A percentile compares a stretch with the other conserved stretches of the same genome.
Evolutionary conservation across 2,329 filamentous ascomycete species (phyloP).

Genomic region (Diaporthe ampelina): DNA sequence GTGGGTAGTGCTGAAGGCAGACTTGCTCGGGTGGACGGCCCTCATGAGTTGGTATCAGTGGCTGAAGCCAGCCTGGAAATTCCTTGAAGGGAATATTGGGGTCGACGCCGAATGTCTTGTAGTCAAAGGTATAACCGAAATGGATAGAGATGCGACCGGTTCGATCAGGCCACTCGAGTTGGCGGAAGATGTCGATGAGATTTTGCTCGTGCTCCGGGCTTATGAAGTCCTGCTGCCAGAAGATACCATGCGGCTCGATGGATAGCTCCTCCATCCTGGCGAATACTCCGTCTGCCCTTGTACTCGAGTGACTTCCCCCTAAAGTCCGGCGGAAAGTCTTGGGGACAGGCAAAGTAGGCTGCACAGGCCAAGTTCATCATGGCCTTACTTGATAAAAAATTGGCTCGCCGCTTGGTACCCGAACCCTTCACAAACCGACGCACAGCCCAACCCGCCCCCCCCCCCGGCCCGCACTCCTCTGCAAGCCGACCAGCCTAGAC

Average conservation of each 20-base stretch:
- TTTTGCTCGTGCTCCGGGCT: conserved; percentile 58
- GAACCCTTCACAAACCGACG: conserved; percentile 5
- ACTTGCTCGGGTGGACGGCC: conserved; percentile 67
- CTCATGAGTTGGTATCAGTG: conserved; percentile 61
- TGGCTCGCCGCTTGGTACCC: background rate
- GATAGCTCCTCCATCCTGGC: conserved; percentile 45
- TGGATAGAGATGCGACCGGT: conserved; percentile 64
- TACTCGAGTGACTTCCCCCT: background rate
- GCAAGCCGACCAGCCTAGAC: background rate
- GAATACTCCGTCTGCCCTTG: background rate
- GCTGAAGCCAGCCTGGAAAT: conserved; percentile 65
- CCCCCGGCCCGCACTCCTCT: no score
- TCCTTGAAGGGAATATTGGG: conserved; percentile 61
- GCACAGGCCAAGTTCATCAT: background rate
- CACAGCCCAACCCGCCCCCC: background rate
- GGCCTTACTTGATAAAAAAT: background rate
- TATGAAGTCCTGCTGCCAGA: conserved; percentile 63
- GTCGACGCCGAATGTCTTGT: conserved; percentile 70
- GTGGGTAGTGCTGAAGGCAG: conserved; percentile 72
- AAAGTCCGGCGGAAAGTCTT: background rate
- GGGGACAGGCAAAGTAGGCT: background rate
- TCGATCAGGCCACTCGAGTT: conserved; percentile 62
- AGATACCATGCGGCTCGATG: conserved; percentile 54
- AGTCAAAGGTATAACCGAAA: conserved; percentile 70
- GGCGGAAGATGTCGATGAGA: conserved; percentile 60